These are phyloP conservation scores for Fomitopsis pinicola DNA, from an alignment of 1,284 basidiomycete genomes.

Conservation along the genomic window DNA sequence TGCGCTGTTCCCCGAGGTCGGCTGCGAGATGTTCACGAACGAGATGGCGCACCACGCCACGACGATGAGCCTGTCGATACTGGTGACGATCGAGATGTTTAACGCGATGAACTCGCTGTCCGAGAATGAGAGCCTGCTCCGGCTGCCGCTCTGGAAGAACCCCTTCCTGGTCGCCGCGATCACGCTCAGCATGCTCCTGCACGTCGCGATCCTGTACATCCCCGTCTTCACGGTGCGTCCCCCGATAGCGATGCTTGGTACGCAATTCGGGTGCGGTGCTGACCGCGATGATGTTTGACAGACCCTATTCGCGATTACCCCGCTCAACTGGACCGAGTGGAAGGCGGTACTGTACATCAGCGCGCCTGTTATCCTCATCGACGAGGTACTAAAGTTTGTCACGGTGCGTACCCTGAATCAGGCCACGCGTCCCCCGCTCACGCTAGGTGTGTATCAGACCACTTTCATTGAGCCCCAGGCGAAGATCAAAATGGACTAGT, in stretches of 20 bases:
- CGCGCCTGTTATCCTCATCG: conserved; percentile 85
- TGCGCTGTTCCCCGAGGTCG: conserved; percentile 78
- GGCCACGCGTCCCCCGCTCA: background rate
- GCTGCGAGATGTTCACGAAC: conserved; percentile 92
- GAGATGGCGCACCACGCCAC: conserved; percentile 83
- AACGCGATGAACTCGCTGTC: conserved; percentile 98
- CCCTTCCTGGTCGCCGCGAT: conserved; percentile 88
- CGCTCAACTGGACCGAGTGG: conserved; percentile 92
- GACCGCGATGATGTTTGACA: conserved; percentile 24
- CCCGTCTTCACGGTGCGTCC: conserved; percentile 84
- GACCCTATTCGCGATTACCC: conserved; percentile 89
- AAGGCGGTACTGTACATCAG: conserved; percentile 90
- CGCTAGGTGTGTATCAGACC: conserved; percentile 25
- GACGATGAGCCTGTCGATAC: conserved; percentile 92
- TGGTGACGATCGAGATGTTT: conserved; percentile 97
- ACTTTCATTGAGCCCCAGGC: conserved; percentile 42
- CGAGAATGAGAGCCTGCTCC: conserved; percentile 93
- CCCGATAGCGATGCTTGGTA: background rate
- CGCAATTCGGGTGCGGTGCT: background rate
- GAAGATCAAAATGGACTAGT: conserved; percentile 26
- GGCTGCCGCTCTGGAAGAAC: conserved; percentile 91
- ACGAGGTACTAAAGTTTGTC: conserved; percentile 88
- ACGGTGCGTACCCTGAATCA: conserved; percentile 46
- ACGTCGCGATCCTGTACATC: conserved; percentile 93
- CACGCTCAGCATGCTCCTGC: conserved; percentile 84